These are phyloP conservation scores for Nakazawaea populi DNA, from an alignment of 805 yeast species.

Conservation along the genomic window DNA sequence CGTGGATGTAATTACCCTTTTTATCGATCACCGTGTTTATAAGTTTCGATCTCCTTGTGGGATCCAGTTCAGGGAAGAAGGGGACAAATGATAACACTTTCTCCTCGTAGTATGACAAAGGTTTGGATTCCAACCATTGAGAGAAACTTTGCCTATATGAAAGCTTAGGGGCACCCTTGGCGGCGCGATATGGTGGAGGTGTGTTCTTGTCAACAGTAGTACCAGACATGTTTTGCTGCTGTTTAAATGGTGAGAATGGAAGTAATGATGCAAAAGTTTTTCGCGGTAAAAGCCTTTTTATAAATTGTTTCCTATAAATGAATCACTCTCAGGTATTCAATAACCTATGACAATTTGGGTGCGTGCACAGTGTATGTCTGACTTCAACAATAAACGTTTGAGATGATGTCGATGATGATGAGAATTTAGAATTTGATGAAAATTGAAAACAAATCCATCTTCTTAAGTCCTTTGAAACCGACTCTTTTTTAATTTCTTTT, in stretches of 20 bases:
- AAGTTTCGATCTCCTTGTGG: conserved; percentile 35
- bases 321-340: too few species aligned
- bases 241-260: not conserved
- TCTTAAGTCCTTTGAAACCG: not conserved
- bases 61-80: conserved; percentile 50
- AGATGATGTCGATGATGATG: not conserved
- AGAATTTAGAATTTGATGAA: not conserved
- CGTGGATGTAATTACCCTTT: conserved; percentile 57
- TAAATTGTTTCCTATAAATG: too few species aligned
- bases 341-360: too few species aligned
- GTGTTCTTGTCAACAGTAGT: not conserved
- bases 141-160: conserved; percentile 19
- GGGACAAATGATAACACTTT: conserved; percentile 51
- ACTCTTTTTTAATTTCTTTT: not conserved
- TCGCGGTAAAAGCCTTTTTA: not conserved
- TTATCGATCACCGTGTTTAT: conserved; percentile 47
- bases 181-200: not conserved
- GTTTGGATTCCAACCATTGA: conserved; percentile 20
- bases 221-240: not conserved
- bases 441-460: not conserved
- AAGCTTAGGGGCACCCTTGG: not conserved
- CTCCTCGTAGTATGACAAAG: conserved; percentile 24
- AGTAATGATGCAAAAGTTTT: not conserved
- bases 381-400: too few species aligned
- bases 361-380: too few species aligned